Evolutionary conservation across 768 basidiomycete genomes (phyloP).

Genomic region (Fomitopsis pulvina): DNA sequence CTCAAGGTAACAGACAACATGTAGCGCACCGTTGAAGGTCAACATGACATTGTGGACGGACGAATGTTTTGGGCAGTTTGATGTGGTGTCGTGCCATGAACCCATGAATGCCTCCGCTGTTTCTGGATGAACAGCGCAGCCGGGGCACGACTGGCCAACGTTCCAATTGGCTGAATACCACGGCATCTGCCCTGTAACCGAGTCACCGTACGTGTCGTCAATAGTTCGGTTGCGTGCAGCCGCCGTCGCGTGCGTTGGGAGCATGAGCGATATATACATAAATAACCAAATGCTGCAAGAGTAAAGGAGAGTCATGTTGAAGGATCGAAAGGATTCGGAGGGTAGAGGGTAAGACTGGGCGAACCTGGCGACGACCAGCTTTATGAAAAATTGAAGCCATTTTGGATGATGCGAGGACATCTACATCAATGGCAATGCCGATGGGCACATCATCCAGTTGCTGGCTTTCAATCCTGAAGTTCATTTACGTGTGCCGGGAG

Average conservation of each 20-base stretch:
- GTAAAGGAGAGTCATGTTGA: no score
- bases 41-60: not conserved
- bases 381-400: no score
- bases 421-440: no score
- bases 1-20: not conserved
- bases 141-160: not conserved
- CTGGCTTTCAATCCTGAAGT: no score
- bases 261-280: not conserved
- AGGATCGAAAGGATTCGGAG: no score
- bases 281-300: not conserved
- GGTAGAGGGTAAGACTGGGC: no score
- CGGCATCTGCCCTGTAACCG: slow-evolving; percentile 1
- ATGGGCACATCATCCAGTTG: no score
- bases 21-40: not conserved
- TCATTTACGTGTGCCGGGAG: no score
- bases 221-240: slow-evolving; percentile 4
- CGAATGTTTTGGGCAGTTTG: not conserved
- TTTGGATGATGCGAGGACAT: no score
- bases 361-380: no score
- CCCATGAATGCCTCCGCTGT: not conserved
- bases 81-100: slow-evolving; percentile 2
- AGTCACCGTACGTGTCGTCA: slow-evolving; percentile 11
- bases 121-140: not conserved
- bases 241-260: not conserved
- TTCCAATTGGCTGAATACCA: slow-evolving; percentile 1